These are phyloP conservation scores for Triticum timopheevii DNA, from an alignment of 176 grass and related monocot species.

Conservation along the genomic window DNA sequence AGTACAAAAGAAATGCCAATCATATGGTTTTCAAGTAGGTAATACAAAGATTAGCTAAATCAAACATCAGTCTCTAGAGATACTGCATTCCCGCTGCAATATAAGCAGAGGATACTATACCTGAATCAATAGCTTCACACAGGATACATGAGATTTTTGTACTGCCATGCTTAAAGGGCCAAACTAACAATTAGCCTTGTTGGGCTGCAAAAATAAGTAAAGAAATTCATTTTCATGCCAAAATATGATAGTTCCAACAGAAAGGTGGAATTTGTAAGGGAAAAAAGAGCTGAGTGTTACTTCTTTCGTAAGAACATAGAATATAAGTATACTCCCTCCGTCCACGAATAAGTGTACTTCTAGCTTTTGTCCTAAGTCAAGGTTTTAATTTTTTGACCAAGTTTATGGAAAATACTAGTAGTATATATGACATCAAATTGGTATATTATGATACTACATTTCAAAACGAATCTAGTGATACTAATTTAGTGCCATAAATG, in stretches of 20 bases:
- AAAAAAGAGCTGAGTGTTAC: not conserved
- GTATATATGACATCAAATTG: too few relatives aligned
- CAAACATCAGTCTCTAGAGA: not conserved
- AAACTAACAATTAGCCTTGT: not conserved
- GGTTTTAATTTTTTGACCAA: too few relatives aligned
- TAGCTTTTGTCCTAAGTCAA: too few relatives aligned
- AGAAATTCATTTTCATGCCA: not conserved
- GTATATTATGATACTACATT: too few relatives aligned
- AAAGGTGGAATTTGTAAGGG: not conserved
- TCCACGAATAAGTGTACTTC: too few relatives aligned
- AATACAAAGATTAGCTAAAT: not conserved
- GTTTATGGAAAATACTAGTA: too few relatives aligned
- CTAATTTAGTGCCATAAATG: too few relatives aligned
- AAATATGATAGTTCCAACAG: not conserved
- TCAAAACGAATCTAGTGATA: too few relatives aligned
- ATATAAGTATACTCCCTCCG: too few relatives aligned
- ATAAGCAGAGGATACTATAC: not conserved
- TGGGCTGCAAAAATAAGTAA: not conserved
- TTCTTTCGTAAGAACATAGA: not conserved
- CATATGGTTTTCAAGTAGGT: not conserved
- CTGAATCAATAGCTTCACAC: constrained; percentile 38
- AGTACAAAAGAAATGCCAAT: too few relatives aligned
- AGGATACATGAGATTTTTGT: not conserved
- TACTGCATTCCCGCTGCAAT: not conserved
- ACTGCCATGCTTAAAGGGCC: constrained; percentile 1